Conservation (phyloP, 805 yeast genomes). For the Saccharomycopsis fermentans region DNA sequence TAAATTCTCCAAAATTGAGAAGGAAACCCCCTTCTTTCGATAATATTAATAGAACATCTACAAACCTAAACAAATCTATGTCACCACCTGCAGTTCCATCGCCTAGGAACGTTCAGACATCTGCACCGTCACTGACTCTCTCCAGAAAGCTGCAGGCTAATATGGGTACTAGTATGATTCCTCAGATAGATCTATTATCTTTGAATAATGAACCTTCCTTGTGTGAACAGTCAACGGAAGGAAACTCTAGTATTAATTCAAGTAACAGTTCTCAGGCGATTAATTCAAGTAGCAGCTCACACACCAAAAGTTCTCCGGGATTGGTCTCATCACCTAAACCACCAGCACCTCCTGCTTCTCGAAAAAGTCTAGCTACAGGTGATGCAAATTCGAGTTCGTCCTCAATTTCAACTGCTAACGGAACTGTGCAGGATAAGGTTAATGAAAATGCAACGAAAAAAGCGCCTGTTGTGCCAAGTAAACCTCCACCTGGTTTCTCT, state of each 20-base stretch:
- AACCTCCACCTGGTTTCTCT: constrained; percentile 16
- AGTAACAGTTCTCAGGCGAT: constrained; percentile 4
- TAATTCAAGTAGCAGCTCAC: constrained; percentile 3
- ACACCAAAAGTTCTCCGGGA: background rate
- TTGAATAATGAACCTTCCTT: constrained; percentile 17
- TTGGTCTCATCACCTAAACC: background rate
- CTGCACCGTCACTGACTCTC: background rate
- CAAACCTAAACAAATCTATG: constrained; percentile 24
- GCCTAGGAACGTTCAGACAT: constrained; percentile 12
- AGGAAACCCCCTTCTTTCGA: background rate
- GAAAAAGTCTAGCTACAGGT: constrained; percentile 14
- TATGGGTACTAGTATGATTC: constrained; percentile 16
- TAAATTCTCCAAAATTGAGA: constrained; percentile 7
- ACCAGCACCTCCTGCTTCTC: constrained; percentile 15
- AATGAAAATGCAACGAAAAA: background rate
- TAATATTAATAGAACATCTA: background rate
- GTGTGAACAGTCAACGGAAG: constrained; percentile 17
- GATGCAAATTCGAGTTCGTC: background rate
- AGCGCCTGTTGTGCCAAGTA: constrained; percentile 5
- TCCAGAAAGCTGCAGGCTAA: constrained; percentile 8
- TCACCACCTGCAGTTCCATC: constrained; percentile 19
- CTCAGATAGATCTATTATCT: constrained; percentile 2
- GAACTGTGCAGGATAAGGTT: background rate
- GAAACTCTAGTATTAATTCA: constrained; percentile 16
- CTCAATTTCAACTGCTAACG: background rate